phyloP scores from a whole-genome alignment of 2,329 filamentous ascomycete genomes.

The Periconia digitata region DNA sequence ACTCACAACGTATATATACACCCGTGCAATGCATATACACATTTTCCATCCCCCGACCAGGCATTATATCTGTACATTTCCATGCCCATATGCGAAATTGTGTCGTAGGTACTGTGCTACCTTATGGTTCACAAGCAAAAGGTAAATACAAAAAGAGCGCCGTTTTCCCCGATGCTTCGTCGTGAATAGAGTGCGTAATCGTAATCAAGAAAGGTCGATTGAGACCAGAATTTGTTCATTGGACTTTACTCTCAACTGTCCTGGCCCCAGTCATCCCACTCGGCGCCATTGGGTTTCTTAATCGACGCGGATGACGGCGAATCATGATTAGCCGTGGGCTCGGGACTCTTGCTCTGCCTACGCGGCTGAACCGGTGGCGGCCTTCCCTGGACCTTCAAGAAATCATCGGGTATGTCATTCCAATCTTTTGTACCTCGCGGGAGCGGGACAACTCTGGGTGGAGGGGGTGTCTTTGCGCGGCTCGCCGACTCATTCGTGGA shows the following conservation, averaged over 20 bases:
- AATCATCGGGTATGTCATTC: conserved; percentile 54
- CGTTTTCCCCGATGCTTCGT: no score
- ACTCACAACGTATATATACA: no score
- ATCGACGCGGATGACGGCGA: no score
- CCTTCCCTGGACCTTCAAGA: conserved; percentile 26
- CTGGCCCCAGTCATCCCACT: conserved; percentile 37
- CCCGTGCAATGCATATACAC: no score
- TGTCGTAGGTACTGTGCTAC: no score
- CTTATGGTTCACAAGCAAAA: no score
- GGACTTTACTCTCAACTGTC: conserved; percentile 8
- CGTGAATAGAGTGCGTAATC: no score
- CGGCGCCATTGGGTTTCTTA: conserved; percentile 24
- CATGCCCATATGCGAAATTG: no score
- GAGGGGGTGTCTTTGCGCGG: conserved; percentile 12
- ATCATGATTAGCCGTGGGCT: conserved; percentile 29
- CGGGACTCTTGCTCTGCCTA: conserved; percentile 10
- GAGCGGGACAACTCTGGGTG: conserved; percentile 4
- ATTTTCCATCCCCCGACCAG: no score
- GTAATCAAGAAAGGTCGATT: background rate
- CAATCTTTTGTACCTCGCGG: conserved; percentile 42
- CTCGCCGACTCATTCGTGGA: conserved; percentile 15
- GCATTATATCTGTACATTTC: no score
- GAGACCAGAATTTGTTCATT: background rate
- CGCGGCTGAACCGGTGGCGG: conserved; percentile 30
- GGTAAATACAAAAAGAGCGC: no score